phyloP scores from a whole-genome alignment of 2,329 filamentous ascomycete species.

The Bertia moriformis region DNA sequence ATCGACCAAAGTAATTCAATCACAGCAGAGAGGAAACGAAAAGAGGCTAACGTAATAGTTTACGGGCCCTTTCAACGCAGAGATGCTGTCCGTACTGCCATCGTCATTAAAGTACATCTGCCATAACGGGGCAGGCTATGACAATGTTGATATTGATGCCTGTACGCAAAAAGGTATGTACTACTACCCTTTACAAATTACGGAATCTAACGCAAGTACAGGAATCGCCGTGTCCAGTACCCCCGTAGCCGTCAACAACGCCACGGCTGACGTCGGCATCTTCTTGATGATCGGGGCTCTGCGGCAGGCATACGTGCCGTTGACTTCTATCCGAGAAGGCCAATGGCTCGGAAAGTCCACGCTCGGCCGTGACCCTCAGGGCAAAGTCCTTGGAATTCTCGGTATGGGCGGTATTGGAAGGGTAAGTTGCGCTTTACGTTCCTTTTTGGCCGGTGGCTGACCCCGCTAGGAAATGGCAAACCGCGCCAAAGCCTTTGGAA shows the following conservation, averaged over 20 bases:
- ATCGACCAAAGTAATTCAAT: constrained; percentile 25
- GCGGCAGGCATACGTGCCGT: constrained; percentile 46
- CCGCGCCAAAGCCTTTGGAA: constrained; percentile 36
- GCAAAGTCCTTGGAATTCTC: constrained; percentile 43
- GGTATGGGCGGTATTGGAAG: constrained; percentile 46
- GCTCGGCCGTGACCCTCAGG: constrained; percentile 51
- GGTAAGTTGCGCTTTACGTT: constrained; percentile 13
- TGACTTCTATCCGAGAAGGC: constrained; percentile 34
- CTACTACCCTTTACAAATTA: too few relatives aligned
- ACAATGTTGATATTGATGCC: constrained; percentile 39
- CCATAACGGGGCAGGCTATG: constrained; percentile 43
- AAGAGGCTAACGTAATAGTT: background rate
- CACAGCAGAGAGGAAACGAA: background rate
- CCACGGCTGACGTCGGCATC: constrained; percentile 57
- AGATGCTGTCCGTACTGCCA: constrained; percentile 27
- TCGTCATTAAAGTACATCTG: constrained; percentile 29
- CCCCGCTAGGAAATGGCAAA: constrained; percentile 14
- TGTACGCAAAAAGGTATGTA: constrained; percentile 31
- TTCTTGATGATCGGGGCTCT: constrained; percentile 59
- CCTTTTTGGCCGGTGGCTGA: background rate
- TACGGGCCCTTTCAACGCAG: constrained; percentile 20
- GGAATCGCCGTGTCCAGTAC: constrained; percentile 52
- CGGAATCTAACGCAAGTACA: background rate
- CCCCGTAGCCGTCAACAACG: constrained; percentile 52
- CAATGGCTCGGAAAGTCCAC: constrained; percentile 17